These are phyloP conservation scores for Kodamaea hsintzibuensis DNA, from an alignment of 805 yeast genomes.

Conservation along the genomic window DNA sequence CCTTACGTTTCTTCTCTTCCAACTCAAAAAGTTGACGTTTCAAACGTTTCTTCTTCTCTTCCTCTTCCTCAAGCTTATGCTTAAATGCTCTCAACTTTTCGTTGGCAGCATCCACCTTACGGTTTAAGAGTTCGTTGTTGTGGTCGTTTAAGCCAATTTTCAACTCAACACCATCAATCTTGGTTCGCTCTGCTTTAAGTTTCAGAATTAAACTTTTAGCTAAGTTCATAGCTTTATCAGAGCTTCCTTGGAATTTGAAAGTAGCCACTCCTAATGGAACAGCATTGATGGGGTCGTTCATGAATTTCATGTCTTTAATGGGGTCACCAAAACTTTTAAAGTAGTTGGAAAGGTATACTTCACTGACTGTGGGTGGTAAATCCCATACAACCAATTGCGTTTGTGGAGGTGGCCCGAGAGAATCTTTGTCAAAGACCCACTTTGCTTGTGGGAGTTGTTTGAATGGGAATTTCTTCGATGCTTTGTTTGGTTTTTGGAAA, in stretches of 20 bases:
- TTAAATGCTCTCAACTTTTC: conserved; percentile 26
- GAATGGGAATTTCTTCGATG: conserved; percentile 41
- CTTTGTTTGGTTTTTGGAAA: conserved; percentile 39
- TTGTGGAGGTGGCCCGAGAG: conserved; percentile 74
- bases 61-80: conserved; percentile 30
- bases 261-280: conserved; percentile 75
- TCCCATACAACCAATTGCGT: conserved; percentile 71
- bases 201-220: conserved; percentile 34
- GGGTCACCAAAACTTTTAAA: conserved; percentile 62
- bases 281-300: conserved; percentile 73
- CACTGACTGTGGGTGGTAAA: conserved; percentile 54
- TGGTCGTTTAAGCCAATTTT: conserved; percentile 54
- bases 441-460: conserved; percentile 45
- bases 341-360: conserved; percentile 47
- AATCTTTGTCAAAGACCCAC: conserved; percentile 62
- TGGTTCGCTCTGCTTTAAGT: conserved; percentile 32
- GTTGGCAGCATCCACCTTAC: conserved; percentile 37
- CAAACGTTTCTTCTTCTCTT: conserved; percentile 29
- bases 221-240: conserved; percentile 44
- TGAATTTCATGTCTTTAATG: conserved; percentile 55
- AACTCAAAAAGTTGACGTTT: conserved; percentile 11
- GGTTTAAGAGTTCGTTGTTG: conserved; percentile 37
- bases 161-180: conserved; percentile 54
- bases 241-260: conserved; percentile 58
- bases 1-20: conserved; percentile 17